Percentiles rank a stretch among this genome's conserved stretches.
Conservation (phyloP, 345 rosid genomes). For the Toxicodendron radicans region DNA sequence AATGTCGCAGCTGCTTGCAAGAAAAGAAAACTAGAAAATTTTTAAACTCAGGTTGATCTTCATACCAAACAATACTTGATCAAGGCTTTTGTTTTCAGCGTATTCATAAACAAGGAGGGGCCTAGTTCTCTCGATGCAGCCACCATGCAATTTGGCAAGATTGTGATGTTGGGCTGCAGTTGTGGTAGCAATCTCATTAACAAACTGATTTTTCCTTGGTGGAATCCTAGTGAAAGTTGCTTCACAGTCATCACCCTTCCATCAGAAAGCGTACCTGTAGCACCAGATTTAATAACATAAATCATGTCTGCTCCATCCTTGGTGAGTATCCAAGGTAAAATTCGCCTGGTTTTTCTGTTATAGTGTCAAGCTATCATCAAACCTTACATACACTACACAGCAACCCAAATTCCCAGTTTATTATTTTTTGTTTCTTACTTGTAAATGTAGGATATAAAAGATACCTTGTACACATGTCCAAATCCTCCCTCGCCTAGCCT, state of each 20-base stretch:
- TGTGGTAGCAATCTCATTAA: conserved; percentile 31
- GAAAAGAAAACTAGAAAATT: too few species aligned
- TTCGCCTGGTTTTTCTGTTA: neutral
- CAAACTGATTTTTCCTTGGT: conserved; percentile 42
- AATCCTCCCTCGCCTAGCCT: conserved; percentile 47
- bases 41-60: neutral
- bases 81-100: conserved; percentile 17
- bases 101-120: conserved; percentile 15
- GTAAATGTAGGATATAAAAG: neutral
- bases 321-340: neutral
- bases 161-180: conserved; percentile 16
- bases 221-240: conserved; percentile 37
- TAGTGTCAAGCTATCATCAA: neutral
- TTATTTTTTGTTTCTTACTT: too few species aligned
- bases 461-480: conserved; percentile 42
- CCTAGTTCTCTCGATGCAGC: conserved; percentile 15
- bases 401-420: neutral
- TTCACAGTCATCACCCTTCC: conserved; percentile 41
- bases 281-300: neutral
- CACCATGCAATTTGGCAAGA: conserved; percentile 15
- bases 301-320: neutral
- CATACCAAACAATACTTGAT: conserved; percentile 12
- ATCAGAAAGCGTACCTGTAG: conserved; percentile 35
- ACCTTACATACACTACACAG: neutral
- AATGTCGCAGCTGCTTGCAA: too few species aligned